These are phyloP conservation scores for Capsicum baccatum DNA, from an alignment of 257 asterid species.

Conservation along the genomic window DNA sequence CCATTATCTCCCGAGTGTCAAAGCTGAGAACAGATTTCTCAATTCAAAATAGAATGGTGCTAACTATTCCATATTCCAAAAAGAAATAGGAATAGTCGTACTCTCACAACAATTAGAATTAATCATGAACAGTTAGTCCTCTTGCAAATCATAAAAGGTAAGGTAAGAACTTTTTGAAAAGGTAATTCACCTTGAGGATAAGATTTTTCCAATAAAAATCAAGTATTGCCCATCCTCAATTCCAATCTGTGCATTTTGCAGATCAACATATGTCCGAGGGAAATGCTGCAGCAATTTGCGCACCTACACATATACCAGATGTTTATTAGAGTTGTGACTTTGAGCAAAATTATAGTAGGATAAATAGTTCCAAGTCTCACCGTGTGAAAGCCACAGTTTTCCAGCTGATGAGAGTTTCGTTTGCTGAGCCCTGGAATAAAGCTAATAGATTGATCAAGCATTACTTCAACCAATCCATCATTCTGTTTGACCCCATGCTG, in stretches of 20 bases:
- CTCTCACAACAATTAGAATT: background rate
- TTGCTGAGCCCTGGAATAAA: slow-evolving; percentile 74
- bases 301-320: slow-evolving; percentile 59
- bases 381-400: slow-evolving; percentile 82
- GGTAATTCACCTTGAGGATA: slow-evolving; percentile 69
- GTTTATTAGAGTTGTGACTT: slow-evolving; percentile 42
- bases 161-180: background rate
- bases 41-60: background rate
- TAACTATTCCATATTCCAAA: background rate
- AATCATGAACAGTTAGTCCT: background rate
- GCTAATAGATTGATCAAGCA: slow-evolving; percentile 67
- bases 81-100: background rate
- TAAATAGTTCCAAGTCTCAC: slow-evolving; percentile 47
- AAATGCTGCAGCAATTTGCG: slow-evolving; percentile 91
- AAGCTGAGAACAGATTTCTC: background rate
- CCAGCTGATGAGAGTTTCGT: slow-evolving; percentile 66
- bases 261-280: slow-evolving; percentile 95
- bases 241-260: slow-evolving; percentile 83
- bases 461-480: slow-evolving; percentile 53
- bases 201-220: slow-evolving; percentile 79
- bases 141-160: background rate
- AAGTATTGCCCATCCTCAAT: slow-evolving; percentile 87
- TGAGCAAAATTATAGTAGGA: slow-evolving; percentile 19
- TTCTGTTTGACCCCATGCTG: slow-evolving; percentile 43
- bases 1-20: background rate